Conservation (phyloP, 768 basidiomycete species). For the Leccinum boreale region DNA sequence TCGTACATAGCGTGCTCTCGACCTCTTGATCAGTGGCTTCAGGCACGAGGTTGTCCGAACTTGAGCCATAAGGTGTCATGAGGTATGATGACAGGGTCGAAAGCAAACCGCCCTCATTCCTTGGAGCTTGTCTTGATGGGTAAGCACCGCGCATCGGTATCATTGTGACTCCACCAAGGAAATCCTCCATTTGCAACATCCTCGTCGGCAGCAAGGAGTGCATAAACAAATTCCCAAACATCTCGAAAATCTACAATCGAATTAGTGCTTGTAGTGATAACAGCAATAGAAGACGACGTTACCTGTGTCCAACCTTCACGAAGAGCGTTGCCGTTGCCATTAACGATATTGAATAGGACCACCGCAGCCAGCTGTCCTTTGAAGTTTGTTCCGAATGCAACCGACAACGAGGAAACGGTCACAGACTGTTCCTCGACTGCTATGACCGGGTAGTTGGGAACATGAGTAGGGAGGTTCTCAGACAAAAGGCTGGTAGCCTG, state of each 20-base stretch:
- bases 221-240: constrained; percentile 95
- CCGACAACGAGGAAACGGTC: constrained; percentile 88
- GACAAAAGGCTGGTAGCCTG: constrained; percentile 87
- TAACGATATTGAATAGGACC: constrained; percentile 95
- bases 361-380: constrained; percentile 95
- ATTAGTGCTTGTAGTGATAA: background rate
- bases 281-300: constrained; percentile 11
- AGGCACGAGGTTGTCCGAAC: constrained; percentile 71
- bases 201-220: constrained; percentile 87
- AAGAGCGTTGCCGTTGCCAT: constrained; percentile 90
- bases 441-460: constrained; percentile 84
- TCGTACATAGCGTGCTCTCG: constrained; percentile 90
- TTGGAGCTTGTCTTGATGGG: constrained; percentile 55
- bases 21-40: constrained; percentile 90
- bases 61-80: constrained; percentile 86
- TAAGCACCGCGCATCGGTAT: constrained; percentile 84
- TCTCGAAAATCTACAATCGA: constrained; percentile 81
- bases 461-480: constrained; percentile 62
- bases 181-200: constrained; percentile 98
- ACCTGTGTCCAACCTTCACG: constrained; percentile 95
- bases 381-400: constrained; percentile 93
- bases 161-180: constrained; percentile 89
- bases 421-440: constrained; percentile 87
- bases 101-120: constrained; percentile 86
- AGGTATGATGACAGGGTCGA: constrained; percentile 94